phyloP scores from a whole-genome alignment of 2,329 filamentous ascomycete genomes.

The Xylaria sp. region DNA sequence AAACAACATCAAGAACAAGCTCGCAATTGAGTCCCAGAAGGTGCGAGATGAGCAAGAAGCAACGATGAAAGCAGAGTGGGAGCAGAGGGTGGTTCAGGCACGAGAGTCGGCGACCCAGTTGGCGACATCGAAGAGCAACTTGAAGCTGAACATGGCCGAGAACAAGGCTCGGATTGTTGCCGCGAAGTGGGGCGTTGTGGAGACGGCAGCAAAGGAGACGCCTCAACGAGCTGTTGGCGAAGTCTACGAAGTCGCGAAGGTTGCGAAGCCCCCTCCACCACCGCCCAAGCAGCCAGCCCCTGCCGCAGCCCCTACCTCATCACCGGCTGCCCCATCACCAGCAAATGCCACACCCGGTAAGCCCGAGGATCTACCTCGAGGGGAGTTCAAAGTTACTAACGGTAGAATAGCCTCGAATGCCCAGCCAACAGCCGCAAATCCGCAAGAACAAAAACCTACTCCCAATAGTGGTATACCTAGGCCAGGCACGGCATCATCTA shows the following conservation, averaged over 20 bases:
- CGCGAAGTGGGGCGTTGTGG: conserved; percentile 77
- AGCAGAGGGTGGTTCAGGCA: conserved; percentile 56
- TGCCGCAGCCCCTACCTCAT: too few relatives aligned
- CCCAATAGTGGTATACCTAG: conserved; percentile 25
- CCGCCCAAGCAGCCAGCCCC: conserved; percentile 34
- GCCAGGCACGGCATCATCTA: conserved; percentile 15
- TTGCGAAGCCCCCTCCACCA: conserved; percentile 53
- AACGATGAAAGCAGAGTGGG: conserved; percentile 50
- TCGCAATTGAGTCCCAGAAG: conserved; percentile 66
- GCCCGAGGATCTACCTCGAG: background rate
- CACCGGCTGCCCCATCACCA: conserved; percentile 12
- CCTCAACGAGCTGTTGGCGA: conserved; percentile 81
- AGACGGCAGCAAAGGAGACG: conserved; percentile 81
- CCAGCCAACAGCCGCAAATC: conserved; percentile 5
- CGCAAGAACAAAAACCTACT: conserved; percentile 18
- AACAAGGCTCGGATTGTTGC: conserved; percentile 65
- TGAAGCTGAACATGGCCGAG: conserved; percentile 79
- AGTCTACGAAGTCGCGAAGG: conserved; percentile 83
- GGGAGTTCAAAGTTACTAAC: conserved; percentile 15
- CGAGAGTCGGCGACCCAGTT: conserved; percentile 69
- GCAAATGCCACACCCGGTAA: conserved; percentile 20
- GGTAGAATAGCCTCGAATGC: conserved; percentile 12
- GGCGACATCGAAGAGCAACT: conserved; percentile 72
- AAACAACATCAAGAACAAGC: conserved; percentile 69
- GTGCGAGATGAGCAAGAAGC: conserved; percentile 57